Evolutionary conservation across 495 filamentous ascomycete genomes (phyloP), one percentile per base, ranked within the genome.

Genomic region (Penicilliopsis zonata): DNA sequence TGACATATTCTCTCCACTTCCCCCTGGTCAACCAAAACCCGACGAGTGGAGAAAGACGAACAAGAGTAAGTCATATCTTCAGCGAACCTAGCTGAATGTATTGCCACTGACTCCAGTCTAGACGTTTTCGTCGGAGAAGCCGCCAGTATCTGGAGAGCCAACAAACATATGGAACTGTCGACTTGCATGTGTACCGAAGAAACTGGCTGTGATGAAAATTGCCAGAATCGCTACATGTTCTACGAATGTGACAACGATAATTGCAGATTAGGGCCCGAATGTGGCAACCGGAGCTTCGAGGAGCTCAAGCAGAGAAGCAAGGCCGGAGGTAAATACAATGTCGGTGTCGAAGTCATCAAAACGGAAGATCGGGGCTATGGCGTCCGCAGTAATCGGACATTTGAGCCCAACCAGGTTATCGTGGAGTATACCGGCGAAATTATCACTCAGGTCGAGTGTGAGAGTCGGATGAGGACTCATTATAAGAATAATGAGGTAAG

Each of bases 371-470:
- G 85, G 30, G 90, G 90, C 17, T 93, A 84, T 52, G 90, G 90
- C 26, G 81, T 98, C 13, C 78, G 90, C 32, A 81, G 78, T 42
- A 93, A 88, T 51, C 78, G 90, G 24, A 78, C 74, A 34, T 98
- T 94, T 45, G 72, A 80, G 23, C 70, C 87, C 0, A 76, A 86
- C 45, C 86, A 96, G 61, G 92, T 98, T 52, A 94, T 98, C 46
- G 84, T 95, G 55, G 90, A 98, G 49, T 98, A 98, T 49, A 85
- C 84, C 5, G 90, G 90, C 22, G 90, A 98, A 58, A 94, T 98
- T 35, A 88, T 98, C 47, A 93, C 86, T 0, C 82, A 88, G 43
- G 76, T 78, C 21, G 92, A 96, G 52, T 90, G 86, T 46, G 86
- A 98, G 43, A 73, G 78, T 32, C 76, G 90, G 22, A 94, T 96